Base-by-base conservation (phyloP, 805 yeast genomes). In the Geotrichum ghanense region DNA sequence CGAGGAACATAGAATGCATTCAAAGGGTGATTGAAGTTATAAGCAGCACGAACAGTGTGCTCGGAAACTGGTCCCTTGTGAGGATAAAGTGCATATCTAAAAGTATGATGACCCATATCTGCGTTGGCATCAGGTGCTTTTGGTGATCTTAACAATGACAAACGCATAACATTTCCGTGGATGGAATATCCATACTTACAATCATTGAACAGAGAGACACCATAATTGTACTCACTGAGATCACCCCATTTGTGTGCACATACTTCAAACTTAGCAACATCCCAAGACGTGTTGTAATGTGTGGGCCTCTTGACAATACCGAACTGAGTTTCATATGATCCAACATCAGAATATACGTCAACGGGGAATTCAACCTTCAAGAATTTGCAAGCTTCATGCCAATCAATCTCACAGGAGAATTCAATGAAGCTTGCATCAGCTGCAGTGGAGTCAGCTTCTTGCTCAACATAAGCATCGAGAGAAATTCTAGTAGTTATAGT, bases 301-400 rank as follows among this genome's bases (percentile, higher is more conserved):
- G 97, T 90, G 43, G 97, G 95, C 54, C 97, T 77, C 57, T 76
- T 79, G 3, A 95, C 90, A 42, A 84, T 65, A 46, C 98, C 98
- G 65, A 85, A 90, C 62, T 89, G 95, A 1, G 97, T 88, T 63
- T 90, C 98, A 62, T 86, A 92, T 48, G 79, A 77, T 1, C 96
- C 97, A 46, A 59, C 72, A 19, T 89, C 92, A 35, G 76, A 72
- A 54, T 76, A 76, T 17, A 90, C 73, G 23, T 84, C 83, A 19
- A 90, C 95, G 1, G 97, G 96, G 66, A 92, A 90, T 64, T 92
- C 96, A 9, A 87, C 95, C 64, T 92, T 92, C 63, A 90, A 73
- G 64, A 90, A 92, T 62, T 85, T 79, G 65, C 87, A 83, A 24
- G 76, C 75, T 58, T 88, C 95, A 60, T 83, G 78, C 98, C 98